Evolutionary conservation across 1,284 basidiomycete species (phyloP), one percentile per base, ranked within the genome.

Genomic region (Irpex sp.): DNA sequence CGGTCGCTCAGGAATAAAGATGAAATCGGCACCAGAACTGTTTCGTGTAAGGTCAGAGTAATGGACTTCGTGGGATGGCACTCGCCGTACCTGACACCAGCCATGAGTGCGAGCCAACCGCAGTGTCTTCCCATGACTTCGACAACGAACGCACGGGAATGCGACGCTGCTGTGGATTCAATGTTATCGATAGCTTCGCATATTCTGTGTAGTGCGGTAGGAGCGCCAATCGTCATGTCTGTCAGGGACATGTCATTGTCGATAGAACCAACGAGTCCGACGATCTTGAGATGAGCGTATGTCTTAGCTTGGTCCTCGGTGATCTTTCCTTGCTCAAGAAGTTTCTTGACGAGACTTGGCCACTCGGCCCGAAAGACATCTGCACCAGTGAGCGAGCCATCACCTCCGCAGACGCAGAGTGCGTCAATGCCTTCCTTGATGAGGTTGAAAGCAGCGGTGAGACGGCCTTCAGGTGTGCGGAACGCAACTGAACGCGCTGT

Each of bases 201-300:
- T 65, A 99, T 99, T 52, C 97, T 87, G 71, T 97, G 94, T 38
- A 99, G 81, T 11, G 97, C 97, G 0, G 97, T 99, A 0, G 93
- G 89, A 1, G 96, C 96, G 57, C 97, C 97, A 71, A 99, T 98
- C 5, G 97, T 99, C 70, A 98, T 78, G 77, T 98, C 96, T 34
- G 97, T 98, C 85, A 97, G 85, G 21, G 93, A 92, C 95, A 99
- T 97, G 76, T 99, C 97, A 74, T 99, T 99, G 80, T 99, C 97
- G 75, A 99, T 98, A 4, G 94, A 97, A 52, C 97, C 97, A 59
- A 99, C 97, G 31, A 99, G 87, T 51, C 97, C 97, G 69, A 96
- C 97, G 71, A 99, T 98, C 77, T 89, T 94, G 69, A 99, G 89
- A 70, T 98, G 92, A 5, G 85, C 81, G 72, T 96, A 91, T 7